Base-by-base conservation (phyloP, 2,329 filamentous ascomycete species). In the Colletotrichum sp. region DNA sequence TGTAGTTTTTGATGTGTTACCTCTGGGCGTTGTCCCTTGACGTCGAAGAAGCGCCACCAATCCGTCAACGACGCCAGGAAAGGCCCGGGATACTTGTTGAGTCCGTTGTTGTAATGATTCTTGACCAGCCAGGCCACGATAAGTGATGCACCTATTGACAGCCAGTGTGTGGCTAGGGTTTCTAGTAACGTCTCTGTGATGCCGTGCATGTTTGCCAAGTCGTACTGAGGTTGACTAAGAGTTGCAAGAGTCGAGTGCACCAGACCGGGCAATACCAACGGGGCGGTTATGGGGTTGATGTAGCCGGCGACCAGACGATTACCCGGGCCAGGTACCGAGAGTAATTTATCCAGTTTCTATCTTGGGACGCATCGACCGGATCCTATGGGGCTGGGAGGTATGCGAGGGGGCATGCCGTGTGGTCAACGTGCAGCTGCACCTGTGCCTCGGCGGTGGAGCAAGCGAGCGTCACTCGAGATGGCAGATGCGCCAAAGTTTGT, bases 41-140 rank as follows among this genome's bases (percentile, higher is more conserved):
- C 94, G 79, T 95, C 93, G 80, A 90, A 89, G 77, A 95, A 91
- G 24, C 95, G 89, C 94, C 95, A 96, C 89, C 91, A 92, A 81
- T 96, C 91, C 2, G 82, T 84, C 28, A 90, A 82, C 4, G 89
- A 92, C 24, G 95, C 95, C 57, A 95, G 81, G 72, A 92, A 87
- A 0, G 93, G 94, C 0, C 95, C 95, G 0, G 95, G 95, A 79
- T 95, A 95, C 80, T 90, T 92, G 83, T 93, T 91, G 75, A 95
- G 85, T 8, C 93, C 93, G 80, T 88, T 85, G 67, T 89, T 84
- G 78, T 88, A 89, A 63, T 86, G 86, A 78, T 90, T 91, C 68
- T 82, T 84, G n/a, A 85, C 80, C 13, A 91, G 83, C 81, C 87
- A 89, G 44, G 83, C 83, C 55, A 82, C 71, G 3, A 87, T 16